Evolutionary conservation across 2,329 filamentous ascomycete genomes (phyloP), one percentile per base, ranked within the genome.

Genomic region (Colletotrichum coccodes): DNA sequence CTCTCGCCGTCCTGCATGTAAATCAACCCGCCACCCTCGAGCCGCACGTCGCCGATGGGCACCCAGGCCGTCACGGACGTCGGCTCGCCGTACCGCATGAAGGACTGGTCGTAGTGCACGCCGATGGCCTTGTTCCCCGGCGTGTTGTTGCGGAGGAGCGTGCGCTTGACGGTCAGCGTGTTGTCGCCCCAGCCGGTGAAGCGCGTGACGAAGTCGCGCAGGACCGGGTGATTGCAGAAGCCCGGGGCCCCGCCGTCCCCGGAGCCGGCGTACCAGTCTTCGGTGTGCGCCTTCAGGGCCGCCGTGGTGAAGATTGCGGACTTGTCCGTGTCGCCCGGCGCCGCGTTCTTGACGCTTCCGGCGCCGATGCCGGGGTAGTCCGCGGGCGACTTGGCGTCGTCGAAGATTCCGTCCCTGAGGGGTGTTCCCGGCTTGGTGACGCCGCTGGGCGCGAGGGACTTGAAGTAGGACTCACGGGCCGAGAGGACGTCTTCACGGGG

Each of bases 51-150:
- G 0, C 86, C 86, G 70, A 89, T 86, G 0, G 87, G 85, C 0
- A 89, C 83, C 87, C 87, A 90, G 0, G 85, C 87, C 4, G 87
- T 89, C 0, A 89, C 77, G 34, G 81, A 83, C 0, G 85, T 87
- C 1, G 85, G 82, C 57, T 88, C 86, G 1, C 87, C 87, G 72
- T 88, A 75, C 1, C 86, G 75, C 54, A 89, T 75, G 72, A 89
- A 89, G 26, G 85, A 88, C 76, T 89, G 86, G 72, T 90, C 87
- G 71, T 89, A 89, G 69, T 90, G 87, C 3, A 90, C 87, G 0
- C 87, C 87, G 68, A 89, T 89, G 0, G 87, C 86, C 70, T 86
- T 86, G 56, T 85, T 87, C 0, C 82, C 82, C 0, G 87, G 87
- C 0, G 84, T 85, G 71, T 89, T 89, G 70, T 89, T 89, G 42